Percentiles rank a stretch among this genome's conserved stretches.
phyloP scores from a whole-genome alignment of 1,139 yeast genomes.

The Pichia sp. region DNA sequence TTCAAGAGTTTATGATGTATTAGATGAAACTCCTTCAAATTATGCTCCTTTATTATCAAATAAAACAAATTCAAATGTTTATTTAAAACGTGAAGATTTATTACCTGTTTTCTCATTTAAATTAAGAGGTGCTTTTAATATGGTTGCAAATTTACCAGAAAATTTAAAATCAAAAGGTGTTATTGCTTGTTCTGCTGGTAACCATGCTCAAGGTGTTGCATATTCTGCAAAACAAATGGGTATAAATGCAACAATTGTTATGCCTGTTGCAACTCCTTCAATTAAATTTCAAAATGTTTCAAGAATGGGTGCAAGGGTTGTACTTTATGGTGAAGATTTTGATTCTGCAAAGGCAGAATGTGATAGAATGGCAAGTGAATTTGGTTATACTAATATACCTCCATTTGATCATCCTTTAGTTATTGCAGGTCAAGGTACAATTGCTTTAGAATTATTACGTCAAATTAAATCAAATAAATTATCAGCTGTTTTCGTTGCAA shows the following conservation, averaged over 20 bases:
- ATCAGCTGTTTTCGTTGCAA: conserved; percentile 83
- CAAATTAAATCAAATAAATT: conserved; percentile 75
- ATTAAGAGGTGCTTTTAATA: conserved; percentile 94
- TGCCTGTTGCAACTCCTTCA: conserved; percentile 97
- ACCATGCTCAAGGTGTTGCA: conserved; percentile 99
- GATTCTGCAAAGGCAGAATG: conserved; percentile 92
- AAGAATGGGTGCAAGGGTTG: conserved; percentile 90
- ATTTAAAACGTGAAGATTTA: conserved; percentile 84
- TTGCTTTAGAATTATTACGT: conserved; percentile 86
- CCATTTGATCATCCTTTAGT: conserved; percentile 98
- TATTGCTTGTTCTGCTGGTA: conserved; percentile 97
- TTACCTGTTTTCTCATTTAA: conserved; percentile 95
- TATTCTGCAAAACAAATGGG: conserved; percentile 77
- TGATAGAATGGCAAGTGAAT: conserved; percentile 55
- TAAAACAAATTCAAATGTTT: conserved; percentile 64
- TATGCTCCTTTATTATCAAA: conserved; percentile 72
- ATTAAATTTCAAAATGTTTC: conserved; percentile 89
- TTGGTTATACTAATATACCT: conserved; percentile 83
- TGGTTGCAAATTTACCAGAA: conserved; percentile 80
- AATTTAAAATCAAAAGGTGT: conserved; percentile 77
- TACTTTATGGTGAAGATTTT: conserved; percentile 86
- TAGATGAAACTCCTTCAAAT: conserved; percentile 82
- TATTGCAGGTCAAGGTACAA: conserved; percentile 99
- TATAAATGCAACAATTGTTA: conserved; percentile 92
- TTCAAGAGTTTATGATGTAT: conserved; percentile 90